Percentiles rank a stretch among this genome's conserved stretches.
These are phyloP conservation scores for Lactifluus piperatus DNA, from an alignment of 768 basidiomycete genomes.

Conservation along the genomic window DNA sequence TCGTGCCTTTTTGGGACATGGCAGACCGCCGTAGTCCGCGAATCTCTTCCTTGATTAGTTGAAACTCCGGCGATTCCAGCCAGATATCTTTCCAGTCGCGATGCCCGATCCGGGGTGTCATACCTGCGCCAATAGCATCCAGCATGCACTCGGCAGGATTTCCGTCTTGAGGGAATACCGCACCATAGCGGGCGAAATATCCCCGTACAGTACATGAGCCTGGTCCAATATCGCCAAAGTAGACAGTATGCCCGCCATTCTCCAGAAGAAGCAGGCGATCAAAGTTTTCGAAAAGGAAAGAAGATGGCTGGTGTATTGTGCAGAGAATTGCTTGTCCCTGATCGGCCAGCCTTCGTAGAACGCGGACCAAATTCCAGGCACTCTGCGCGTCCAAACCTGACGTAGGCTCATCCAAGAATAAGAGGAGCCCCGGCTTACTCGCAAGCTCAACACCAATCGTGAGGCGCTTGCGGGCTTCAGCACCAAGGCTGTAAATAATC, in stretches of 20 bases:
- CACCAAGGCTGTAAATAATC: slow-evolving; percentile 58
- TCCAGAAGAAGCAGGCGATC: slow-evolving; percentile 63
- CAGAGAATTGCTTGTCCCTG: slow-evolving; percentile 86
- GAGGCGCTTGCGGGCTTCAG: slow-evolving; percentile 72
- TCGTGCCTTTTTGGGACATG: not conserved
- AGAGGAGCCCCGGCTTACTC: slow-evolving; percentile 70
- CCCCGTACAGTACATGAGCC: slow-evolving; percentile 59
- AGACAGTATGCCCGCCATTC: slow-evolving; percentile 83
- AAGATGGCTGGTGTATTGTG: slow-evolving; percentile 85
- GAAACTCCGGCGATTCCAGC: slow-evolving; percentile 59
- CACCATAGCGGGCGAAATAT: slow-evolving; percentile 74
- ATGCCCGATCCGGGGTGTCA: slow-evolving; percentile 59
- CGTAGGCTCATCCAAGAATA: slow-evolving; percentile 55
- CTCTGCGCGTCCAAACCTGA: slow-evolving; percentile 54
- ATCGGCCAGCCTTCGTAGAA: slow-evolving; percentile 75
- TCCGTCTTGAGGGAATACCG: slow-evolving; percentile 60
- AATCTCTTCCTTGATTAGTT: slow-evolving; percentile 26
- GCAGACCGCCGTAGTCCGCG: slow-evolving; percentile 29
- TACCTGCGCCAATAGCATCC: slow-evolving; percentile 81
- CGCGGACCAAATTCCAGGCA: slow-evolving; percentile 76
- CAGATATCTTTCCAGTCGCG: slow-evolving; percentile 86
- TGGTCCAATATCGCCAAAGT: slow-evolving; percentile 81
- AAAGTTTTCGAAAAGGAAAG: slow-evolving; percentile 81
- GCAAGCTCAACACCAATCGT: slow-evolving; percentile 91
- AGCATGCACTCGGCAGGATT: slow-evolving; percentile 76